Base-by-base conservation (phyloP, 2,329 filamentous ascomycete genomes). In the Orbilia ellipsospora region DNA sequence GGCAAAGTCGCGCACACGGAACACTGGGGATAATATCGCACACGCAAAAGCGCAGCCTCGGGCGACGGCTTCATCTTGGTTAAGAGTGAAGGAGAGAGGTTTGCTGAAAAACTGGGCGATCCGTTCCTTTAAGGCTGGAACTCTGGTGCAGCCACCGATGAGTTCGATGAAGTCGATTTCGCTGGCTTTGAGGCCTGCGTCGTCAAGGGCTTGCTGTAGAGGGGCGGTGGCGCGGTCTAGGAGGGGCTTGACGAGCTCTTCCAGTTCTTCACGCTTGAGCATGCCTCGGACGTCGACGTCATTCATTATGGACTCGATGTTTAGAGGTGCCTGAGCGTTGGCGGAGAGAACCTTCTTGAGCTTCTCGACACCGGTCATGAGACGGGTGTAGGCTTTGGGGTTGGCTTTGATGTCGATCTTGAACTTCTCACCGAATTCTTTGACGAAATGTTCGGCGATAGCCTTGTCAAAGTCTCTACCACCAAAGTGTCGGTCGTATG, bases 261-360 rank as follows among this genome's bases (percentile, higher is more conserved):
- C 95, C 70, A 99, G 89, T 82, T 98, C 94, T 81, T 97, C 92
- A 78, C 95, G 91, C 83, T 94, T 97, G 81, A 99, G 87, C 87
- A 96, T 91, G 75, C 91, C 86, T 64, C 88, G 89, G 44, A 97
- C 95, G 82, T 99, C 95, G 77, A 97, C 86, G 82, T 99, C 95
- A 84, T 98, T 96, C 94, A 99, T 98, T 80, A 99, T 87, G 42
- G 94, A 97, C 86, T 99, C 95, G 81, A 99, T 96, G 87, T 94
- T 98, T 83, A 99, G 84, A 59, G 94, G 93, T 16, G 94, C 93
- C 81, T 91, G 88, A 80, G 94, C 91, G 85, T 98, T 98, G 82
- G 95, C 95, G 42, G 94, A 98, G 68, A 99, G 87, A 67, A 98
- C 90, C 89, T 98, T 98, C 90, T 99, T 99, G 82, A 96, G 86